Evolutionary conservation across 116 monocot genomes (phyloP), one percentile per base, ranked within the genome.

Genomic region (Zostera marina): DNA sequence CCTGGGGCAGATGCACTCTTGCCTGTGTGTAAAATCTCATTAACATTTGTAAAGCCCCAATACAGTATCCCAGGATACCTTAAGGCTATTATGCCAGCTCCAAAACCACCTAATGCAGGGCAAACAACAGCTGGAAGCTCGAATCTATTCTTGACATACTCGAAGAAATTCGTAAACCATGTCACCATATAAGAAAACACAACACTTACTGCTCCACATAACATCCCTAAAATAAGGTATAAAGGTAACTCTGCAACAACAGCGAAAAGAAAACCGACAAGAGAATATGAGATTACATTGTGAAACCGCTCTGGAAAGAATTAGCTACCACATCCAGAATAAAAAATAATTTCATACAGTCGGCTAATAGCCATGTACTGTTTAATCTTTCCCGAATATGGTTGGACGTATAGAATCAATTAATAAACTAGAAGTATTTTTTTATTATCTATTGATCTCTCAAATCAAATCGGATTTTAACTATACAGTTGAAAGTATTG

Each of bases 21-120:
- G 12, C 98, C 98, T 17, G 90, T 98, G 58, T 90, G 98, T 55
- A 98, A 66, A 67, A 98, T 98, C 62, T 98, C 98, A 63, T 98
- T 90, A 48, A 98, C 98, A 71, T 98, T 98, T 53, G 98, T 98
- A 62, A 98, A 98, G 46, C 98, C 98, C 98, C 90, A 98, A 62
- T 98, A 98, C 44, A 98, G 66, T 66, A 82, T 72, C 47, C 98
- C 98, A 63, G 98, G 98, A 67, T 98, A 98, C 52, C 78, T 89
- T 22, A 98, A 75, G 62, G 98, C 90, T 70, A 98, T 98, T 41
- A 98, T 56, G 44, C 98, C 98, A 59, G 86, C 98, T 53, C 98
- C 98, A 63, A 98, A 73, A 73, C 98, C 98, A 66, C 98, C 98
- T 59, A 98, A 63, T 63, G 98, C 85, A 54, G 98, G 98, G 53